Evolutionary conservation across 352 stramenopile species (phyloP).

Genomic region (Globisporangium lucens): DNA sequence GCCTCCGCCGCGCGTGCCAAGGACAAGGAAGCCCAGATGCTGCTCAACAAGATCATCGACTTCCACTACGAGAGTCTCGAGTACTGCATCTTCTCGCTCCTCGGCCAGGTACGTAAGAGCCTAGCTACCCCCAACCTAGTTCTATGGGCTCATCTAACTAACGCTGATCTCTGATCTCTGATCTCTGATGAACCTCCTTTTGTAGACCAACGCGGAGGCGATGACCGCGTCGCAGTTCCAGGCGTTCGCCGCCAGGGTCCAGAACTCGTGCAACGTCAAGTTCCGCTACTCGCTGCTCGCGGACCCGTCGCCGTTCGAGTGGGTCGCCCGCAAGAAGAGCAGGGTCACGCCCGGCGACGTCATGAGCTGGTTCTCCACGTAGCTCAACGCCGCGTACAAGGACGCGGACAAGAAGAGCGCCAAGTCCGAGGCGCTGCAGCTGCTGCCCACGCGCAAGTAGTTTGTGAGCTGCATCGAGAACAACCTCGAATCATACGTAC

Average conservation of each 20-base stretch:
- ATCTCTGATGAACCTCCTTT: too few relatives aligned
- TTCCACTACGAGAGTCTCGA: slow-evolving; percentile 35
- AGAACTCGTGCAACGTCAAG: slow-evolving; percentile 40
- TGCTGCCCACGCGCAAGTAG: slow-evolving; percentile 12
- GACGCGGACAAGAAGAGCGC: slow-evolving; percentile 12
- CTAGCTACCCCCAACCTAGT: neutral
- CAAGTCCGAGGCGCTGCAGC: neutral
- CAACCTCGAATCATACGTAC: slow-evolving; percentile 22
- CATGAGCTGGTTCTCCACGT: slow-evolving; percentile 27
- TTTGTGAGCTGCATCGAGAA: slow-evolving; percentile 27
- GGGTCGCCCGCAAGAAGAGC: slow-evolving; percentile 24
- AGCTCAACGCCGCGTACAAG: slow-evolving; percentile 20
- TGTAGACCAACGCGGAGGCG: slow-evolving; percentile 7
- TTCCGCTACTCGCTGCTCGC: slow-evolving; percentile 45
- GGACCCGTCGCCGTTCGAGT: slow-evolving; percentile 36
- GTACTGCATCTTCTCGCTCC: slow-evolving; percentile 20
- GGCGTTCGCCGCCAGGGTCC: slow-evolving; percentile 19
- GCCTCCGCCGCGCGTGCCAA: slow-evolving; percentile 13
- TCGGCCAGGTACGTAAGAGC: slow-evolving; percentile 16
- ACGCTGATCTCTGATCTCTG: too few relatives aligned
- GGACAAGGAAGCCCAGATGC: slow-evolving; percentile 19
- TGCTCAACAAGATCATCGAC: slow-evolving; percentile 21
- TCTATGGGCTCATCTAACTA: too few relatives aligned
- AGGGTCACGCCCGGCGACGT: slow-evolving; percentile 19
- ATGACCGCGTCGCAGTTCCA: slow-evolving; percentile 18